phyloP scores from a whole-genome alignment of 2,329 filamentous ascomycete genomes.

The Venturia aucupariae region DNA sequence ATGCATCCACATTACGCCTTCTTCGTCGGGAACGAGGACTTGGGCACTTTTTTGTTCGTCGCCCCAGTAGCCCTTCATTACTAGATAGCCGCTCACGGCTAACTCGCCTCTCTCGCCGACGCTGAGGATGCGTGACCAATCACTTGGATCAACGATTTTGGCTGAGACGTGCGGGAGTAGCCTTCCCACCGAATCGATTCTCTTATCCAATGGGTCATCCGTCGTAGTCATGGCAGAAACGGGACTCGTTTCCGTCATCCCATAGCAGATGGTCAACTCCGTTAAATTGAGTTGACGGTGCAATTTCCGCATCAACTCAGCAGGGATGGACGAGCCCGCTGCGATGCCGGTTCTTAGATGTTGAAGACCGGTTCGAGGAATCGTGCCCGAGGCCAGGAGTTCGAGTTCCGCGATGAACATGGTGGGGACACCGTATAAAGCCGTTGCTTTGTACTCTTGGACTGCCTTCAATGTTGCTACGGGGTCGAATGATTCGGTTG shows the following conservation, averaged over 20 bases:
- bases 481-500: constrained; percentile 79
- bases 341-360: constrained; percentile 81
- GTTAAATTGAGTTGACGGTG: constrained; percentile 65
- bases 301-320: constrained; percentile 67
- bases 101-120: constrained; percentile 68
- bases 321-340: constrained; percentile 76
- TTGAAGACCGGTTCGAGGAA: constrained; percentile 44
- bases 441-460: constrained; percentile 54
- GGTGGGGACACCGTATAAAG: constrained; percentile 81
- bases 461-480: constrained; percentile 57
- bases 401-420: constrained; percentile 92
- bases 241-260: constrained; percentile 85
- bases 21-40: constrained; percentile 50
- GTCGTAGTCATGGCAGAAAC: constrained; percentile 73
- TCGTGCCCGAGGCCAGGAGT: constrained; percentile 49
- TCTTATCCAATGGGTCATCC: constrained; percentile 60
- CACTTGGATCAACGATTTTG: constrained; percentile 64
- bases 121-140: constrained; percentile 51
- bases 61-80: constrained; percentile 89
- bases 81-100: constrained; percentile 71
- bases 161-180: constrained; percentile 71
- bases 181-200: constrained; percentile 68
- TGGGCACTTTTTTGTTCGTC: constrained; percentile 61
- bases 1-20: constrained; percentile 68
- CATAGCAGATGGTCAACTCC: constrained; percentile 88